Base-by-base conservation (phyloP, 1,139 yeast genomes). In the Geotrichum histeridarum region DNA sequence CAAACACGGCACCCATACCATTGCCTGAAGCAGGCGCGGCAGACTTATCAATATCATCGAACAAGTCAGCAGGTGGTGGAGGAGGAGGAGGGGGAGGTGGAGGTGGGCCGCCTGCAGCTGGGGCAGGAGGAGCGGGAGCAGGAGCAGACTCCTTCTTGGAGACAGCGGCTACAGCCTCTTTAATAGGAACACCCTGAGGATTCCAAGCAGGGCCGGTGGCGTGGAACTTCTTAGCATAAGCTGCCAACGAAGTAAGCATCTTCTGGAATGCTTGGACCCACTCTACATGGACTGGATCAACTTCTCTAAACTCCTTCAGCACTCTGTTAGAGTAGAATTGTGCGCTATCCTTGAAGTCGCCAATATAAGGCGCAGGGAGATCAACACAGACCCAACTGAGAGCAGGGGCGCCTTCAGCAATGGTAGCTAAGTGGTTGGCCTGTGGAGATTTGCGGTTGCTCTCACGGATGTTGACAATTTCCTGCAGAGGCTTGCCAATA, bases 311-410 rank as follows among this genome's bases (percentile, higher is more conserved):
- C 59, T 89, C 96, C 70, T 90, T 91, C 69, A 90, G 72, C 42
- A 91, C 84, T 64, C 96, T 80, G 72, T 94, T 91, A 33, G 95
- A 81, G 89, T 96, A 94, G 72, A 91, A 94, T 67, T 86, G 93
- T 41, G 96, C 89, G 42, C 95, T 82, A 64, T 94, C 99, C 67
- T 85, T 87, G 72, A 84, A 86, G 61, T 91, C 97, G 2, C 86
- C 81, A 58, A 94, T 79, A 61, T 78, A 80, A 0, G 89, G 80
- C 15, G 83, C 81, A 0, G 89, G 87, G 11, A 83, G 81, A 4
- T 91, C 83, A 14, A 82, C 79, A 22, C 87, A 82, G 59, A 91
- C 80, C 99, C 99, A 94, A 17, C 95, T 95, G 58, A 91, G 76
- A 3, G 88, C 89, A 5, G 96, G 91, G 7, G 87, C 81, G 51